Evolutionary conservation across 2,329 filamentous ascomycete genomes (phyloP), one percentile per base, ranked within the genome.

Genomic region (Tolypocladium guangdongense): DNA sequence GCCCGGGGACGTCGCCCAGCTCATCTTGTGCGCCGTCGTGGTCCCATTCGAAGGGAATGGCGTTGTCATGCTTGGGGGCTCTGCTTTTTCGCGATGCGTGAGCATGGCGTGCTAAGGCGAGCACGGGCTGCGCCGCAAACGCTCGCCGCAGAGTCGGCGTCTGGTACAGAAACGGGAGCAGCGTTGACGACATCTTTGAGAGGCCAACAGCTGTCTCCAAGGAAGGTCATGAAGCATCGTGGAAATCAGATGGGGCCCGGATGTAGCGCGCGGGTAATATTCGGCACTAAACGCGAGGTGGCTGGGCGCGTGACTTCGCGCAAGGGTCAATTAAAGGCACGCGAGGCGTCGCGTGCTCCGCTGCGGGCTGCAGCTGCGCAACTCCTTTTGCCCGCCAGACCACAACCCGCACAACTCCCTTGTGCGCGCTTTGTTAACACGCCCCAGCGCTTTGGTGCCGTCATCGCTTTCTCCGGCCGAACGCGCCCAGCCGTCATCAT

Each of bases 161-260:
- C 58, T 87, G 84, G 63, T 89, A 90, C 7, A 90, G 74, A 54
- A 90, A 90, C 0, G 85, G 83, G 5, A 83, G 69, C 16, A 82
- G 67, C 7, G 79, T 77, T 2, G 73, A 69, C 16, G 73, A 66
- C 73, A 80, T 80, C 24, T 54, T 63, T 14, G 4, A 10, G 24
- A 11, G 22, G 24, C 41, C 14, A 7, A 14, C 41, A 24, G 24
- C 3, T 8, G 41, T 7, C 6, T 45, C 41, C 10, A 14, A 43
- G 41, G 24, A 7, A 27, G 41, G 16, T 5, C 24, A 30, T 30
- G 36, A 46, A 6, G 27, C 16, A 20, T 7, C 18, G 3, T 46
- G 43, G 32, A 46, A 46, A 32, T 32, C 20, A 8, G 7, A 8
- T 4, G 8, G 10, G 3, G 14, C 41, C 24, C 8, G 22, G 39